These are phyloP conservation scores for Candida germanica DNA, from an alignment of 805 yeast species.

Conservation along the genomic window DNA sequence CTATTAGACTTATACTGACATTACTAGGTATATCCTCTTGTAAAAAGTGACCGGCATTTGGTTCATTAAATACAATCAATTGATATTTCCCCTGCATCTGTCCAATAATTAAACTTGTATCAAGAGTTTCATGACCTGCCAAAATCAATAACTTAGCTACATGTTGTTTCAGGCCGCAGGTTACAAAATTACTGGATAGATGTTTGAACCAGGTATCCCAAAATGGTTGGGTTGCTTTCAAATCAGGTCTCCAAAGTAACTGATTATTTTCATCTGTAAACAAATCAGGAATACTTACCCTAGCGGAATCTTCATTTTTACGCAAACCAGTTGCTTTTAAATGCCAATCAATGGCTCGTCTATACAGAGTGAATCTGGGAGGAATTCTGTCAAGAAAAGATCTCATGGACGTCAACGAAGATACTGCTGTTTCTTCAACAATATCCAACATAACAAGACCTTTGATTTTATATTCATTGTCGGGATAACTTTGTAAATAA, in stretches of 20 bases:
- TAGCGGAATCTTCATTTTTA: slow-evolving; percentile 59
- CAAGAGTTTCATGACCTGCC: slow-evolving; percentile 88
- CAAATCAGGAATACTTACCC: slow-evolving; percentile 73
- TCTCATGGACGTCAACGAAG: slow-evolving; percentile 65
- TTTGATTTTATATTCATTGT: slow-evolving; percentile 31
- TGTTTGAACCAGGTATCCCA: slow-evolving; percentile 86
- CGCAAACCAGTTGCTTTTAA: slow-evolving; percentile 49
- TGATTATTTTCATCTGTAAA: slow-evolving; percentile 26
- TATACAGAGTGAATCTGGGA: slow-evolving; percentile 44
- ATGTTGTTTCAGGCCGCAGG: slow-evolving; percentile 27
- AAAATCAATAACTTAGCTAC: slow-evolving; percentile 68
- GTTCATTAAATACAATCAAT: slow-evolving; percentile 62
- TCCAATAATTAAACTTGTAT: slow-evolving; percentile 82
- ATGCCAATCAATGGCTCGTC: slow-evolving; percentile 82
- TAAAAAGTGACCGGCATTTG: slow-evolving; percentile 78
- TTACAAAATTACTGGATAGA: slow-evolving; percentile 52
- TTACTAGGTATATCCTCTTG: slow-evolving; percentile 86
- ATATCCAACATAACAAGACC: slow-evolving; percentile 86
- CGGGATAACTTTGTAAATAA: slow-evolving; percentile 29
- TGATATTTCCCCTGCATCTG: slow-evolving; percentile 99
- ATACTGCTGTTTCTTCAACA: slow-evolving; percentile 88
- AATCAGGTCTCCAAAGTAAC: slow-evolving; percentile 62
- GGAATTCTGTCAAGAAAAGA: slow-evolving; percentile 69
- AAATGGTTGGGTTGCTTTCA: slow-evolving; percentile 55
- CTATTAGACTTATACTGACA: slow-evolving; percentile 54